Evolutionary conservation across 495 filamentous ascomycete genomes (phyloP), one percentile per base, ranked within the genome.

Genomic region (Tuber melanosporum): DNA sequence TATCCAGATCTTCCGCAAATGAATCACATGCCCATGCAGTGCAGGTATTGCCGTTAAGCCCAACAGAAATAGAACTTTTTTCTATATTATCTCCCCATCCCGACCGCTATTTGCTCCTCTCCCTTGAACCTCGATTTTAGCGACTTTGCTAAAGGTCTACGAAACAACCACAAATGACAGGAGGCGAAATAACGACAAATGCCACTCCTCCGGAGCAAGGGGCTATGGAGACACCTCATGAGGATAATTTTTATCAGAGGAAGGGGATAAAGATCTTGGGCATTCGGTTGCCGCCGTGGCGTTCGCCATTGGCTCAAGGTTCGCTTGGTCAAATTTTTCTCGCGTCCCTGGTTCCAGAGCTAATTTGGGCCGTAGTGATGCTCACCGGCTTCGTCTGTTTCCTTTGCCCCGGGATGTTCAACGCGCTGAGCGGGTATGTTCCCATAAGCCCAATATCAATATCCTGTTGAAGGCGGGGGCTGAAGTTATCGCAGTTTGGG

Each of bases 331-430:
- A 9, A 52, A 14, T 43, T 73, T 26, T 17, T 52, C 32, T 17
- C n/a, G 32, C 42, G 44, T 66, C 3, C 32, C 32, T 8, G 26
- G 10, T 14, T 39, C 42, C 22, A 66, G 44, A 73, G 32, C 45
- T 78, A 71, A 73, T 71, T 73, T 72, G 39, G 43, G 7, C 17
- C 57, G 17, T 73, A 82, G 80, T 82, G 69, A 82, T 92, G 44
- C 86, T 96, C 85, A 91, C 94, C 69, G 89, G 93, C 32, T 88
- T 94, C 78, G 93, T 95, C 74, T 97, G 93, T 85, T 97, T 97
- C 88, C 86, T 97, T 76, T 96, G 93, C 82, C 93, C 93, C 8
- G 93, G 93, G 71, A 86, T 86, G 88, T 95, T 90, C 87, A 97
- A 95, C 84, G 92, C 93, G 36, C 85, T 94, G 47, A 86, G 84